A percentile compares a stretch with the other conserved stretches of the same genome.
These are phyloP conservation scores for Strobilomyces dryophilus DNA, from an alignment of 768 basidiomycete genomes.

Conservation along the genomic window DNA sequence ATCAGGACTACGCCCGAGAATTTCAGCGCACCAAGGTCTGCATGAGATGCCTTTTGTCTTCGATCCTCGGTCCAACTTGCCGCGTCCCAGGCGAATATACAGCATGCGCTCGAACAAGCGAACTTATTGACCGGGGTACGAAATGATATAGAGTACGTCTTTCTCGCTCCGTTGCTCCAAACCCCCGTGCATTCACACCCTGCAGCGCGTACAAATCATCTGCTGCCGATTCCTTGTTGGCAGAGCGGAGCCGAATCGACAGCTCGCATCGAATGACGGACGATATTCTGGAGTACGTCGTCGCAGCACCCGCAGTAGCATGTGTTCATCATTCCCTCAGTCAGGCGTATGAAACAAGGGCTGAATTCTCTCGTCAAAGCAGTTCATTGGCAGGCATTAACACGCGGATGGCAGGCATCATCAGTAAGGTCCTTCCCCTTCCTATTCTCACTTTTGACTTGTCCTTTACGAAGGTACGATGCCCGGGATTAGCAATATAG, in stretches of 20 bases:
- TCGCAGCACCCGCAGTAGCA: not conserved
- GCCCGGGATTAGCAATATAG: constrained; percentile 90
- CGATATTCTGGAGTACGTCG: constrained; percentile 74
- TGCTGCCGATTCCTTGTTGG: constrained; percentile 79
- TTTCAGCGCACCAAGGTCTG: constrained; percentile 79
- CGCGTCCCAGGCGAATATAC: constrained; percentile 64
- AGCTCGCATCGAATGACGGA: constrained; percentile 95
- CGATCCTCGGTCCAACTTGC: not conserved
- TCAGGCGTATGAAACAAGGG: constrained; percentile 95
- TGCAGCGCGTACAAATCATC: constrained; percentile 87
- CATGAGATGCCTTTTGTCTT: not conserved
- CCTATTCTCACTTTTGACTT: not conserved
- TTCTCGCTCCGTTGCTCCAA: not conserved
- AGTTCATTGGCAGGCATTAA: constrained; percentile 73
- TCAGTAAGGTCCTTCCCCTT: constrained; percentile 49
- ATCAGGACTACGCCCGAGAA: constrained; percentile 84
- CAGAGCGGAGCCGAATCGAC: constrained; percentile 87
- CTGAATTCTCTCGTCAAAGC: constrained; percentile 86
- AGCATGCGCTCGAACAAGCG: constrained; percentile 78
- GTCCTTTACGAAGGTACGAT: constrained; percentile 56
- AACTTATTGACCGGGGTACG: constrained; percentile 88
- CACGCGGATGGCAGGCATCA: constrained; percentile 74
- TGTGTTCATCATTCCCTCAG: constrained; percentile 36
- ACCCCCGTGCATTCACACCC: not conserved
- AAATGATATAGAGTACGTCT: constrained; percentile 88